Evolutionary conservation across 1,284 basidiomycete species (phyloP).

Genomic region (Anthracocystis walkeri): DNA sequence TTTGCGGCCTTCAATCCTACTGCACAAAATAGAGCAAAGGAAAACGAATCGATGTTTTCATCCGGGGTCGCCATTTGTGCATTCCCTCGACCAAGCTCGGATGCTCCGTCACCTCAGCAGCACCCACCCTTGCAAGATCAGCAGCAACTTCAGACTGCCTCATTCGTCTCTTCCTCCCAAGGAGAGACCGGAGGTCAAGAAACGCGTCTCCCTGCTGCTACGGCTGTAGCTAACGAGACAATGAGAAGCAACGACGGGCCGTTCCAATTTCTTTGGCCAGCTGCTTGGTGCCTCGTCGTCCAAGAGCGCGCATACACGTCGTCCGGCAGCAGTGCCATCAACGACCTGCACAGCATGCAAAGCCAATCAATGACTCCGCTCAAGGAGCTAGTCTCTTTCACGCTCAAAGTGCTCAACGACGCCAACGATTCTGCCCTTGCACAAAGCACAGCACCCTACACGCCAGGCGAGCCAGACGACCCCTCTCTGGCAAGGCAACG

Average conservation of each 20-base stretch:
- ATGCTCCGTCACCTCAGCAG: not conserved
- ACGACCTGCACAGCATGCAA: constrained; percentile 21
- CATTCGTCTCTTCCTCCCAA: not conserved
- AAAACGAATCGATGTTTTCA: constrained; percentile 8
- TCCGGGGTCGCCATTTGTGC: constrained; percentile 31
- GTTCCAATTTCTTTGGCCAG: constrained; percentile 32
- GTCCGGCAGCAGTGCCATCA: not conserved
- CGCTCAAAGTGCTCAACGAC: constrained; percentile 42
- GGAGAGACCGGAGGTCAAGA: not conserved
- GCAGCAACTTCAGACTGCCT: not conserved
- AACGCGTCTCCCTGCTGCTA: not conserved
- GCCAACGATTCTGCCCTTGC: constrained; percentile 30
- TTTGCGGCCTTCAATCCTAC: constrained; percentile 4
- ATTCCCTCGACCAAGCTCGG: not conserved
- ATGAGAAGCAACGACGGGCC: not conserved
- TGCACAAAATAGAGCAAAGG: not conserved
- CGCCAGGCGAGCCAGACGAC: constrained; percentile 30
- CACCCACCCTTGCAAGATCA: not conserved
- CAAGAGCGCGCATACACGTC: not conserved
- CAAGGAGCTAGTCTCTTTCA: constrained; percentile 48
- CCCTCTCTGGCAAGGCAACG: constrained; percentile 21
- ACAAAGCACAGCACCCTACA: constrained; percentile 19
- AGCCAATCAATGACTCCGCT: constrained; percentile 40
- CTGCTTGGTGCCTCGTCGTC: constrained; percentile 28
- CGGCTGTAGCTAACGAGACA: not conserved